Conservation (phyloP, 129 eudicot species). For the Rutidosis leptorrhynchoides region DNA sequence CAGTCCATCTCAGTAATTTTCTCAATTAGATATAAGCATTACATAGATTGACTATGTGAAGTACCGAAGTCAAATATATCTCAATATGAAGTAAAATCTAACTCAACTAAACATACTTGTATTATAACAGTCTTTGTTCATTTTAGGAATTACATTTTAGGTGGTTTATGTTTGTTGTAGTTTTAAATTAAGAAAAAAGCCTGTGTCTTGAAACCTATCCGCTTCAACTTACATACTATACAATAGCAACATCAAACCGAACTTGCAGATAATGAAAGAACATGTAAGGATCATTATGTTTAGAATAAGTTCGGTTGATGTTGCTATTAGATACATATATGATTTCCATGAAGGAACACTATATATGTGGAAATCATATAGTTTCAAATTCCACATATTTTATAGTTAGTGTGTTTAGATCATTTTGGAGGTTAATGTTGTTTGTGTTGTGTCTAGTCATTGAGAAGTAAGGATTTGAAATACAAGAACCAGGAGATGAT, state of each 20-base stretch:
- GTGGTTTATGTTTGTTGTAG: neutral
- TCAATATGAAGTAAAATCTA: too few species aligned
- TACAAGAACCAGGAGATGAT: constrained; percentile 59
- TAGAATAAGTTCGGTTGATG: too few species aligned
- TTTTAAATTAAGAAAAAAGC: neutral
- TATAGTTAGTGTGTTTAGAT: too few species aligned
- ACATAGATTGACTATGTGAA: constrained; percentile 14
- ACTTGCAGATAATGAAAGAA: neutral
- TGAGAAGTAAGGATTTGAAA: constrained; percentile 52
- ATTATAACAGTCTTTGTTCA: too few species aligned
- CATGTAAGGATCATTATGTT: too few species aligned
- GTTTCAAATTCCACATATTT: neutral
- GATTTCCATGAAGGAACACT: too few species aligned
- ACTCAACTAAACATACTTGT: neutral
- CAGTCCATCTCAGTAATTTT: too few species aligned
- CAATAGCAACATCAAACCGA: neutral
- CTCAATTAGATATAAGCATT: too few species aligned
- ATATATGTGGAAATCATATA: neutral
- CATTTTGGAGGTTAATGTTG: neutral
- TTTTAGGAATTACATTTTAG: neutral
- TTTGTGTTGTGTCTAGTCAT: constrained; percentile 38
- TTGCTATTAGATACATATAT: too few species aligned
- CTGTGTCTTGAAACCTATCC: neutral
- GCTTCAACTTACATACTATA: neutral
- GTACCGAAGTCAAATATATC: constrained; percentile 1